These are phyloP conservation scores for Microbotryomycetes sp. DNA, from an alignment of 1,284 basidiomycete genomes.

Conservation along the genomic window DNA sequence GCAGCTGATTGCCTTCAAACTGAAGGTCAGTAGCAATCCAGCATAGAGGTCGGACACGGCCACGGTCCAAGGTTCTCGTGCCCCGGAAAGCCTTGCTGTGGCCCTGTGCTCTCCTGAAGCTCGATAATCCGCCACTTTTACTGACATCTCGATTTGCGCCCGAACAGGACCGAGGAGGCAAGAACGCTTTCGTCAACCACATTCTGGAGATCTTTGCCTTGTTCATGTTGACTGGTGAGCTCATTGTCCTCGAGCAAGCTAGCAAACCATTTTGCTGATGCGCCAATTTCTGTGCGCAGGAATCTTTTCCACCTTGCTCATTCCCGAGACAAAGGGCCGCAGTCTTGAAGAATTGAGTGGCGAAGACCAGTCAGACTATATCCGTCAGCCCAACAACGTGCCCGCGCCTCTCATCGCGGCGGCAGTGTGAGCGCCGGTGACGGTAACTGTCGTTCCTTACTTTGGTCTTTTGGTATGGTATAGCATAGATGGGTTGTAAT, in stretches of 20 bases:
- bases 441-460: too few relatives aligned
- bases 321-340: slow-evolving; percentile 62
- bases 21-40: too few relatives aligned
- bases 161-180: slow-evolving; percentile 30
- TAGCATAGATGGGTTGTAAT: too few relatives aligned
- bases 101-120: too few relatives aligned
- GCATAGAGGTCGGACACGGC: slow-evolving; percentile 49
- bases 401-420: neutral
- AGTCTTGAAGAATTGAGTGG: slow-evolving; percentile 54
- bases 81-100: too few relatives aligned
- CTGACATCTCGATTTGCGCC: too few relatives aligned
- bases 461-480: too few relatives aligned
- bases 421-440: too few relatives aligned
- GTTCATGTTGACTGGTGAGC: slow-evolving; percentile 53
- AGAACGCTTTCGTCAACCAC: slow-evolving; percentile 13
- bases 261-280: neutral
- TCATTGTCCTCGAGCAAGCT: neutral
- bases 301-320: slow-evolving; percentile 66
- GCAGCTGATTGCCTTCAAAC: slow-evolving; percentile 49
- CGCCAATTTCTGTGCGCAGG: slow-evolving; percentile 58
- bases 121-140: too few relatives aligned
- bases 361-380: slow-evolving; percentile 33
- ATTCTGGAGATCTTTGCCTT: slow-evolving; percentile 63
- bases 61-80: too few relatives aligned
- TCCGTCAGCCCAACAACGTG: neutral